phyloP scores from a whole-genome alignment of 2,329 filamentous ascomycete genomes.

The Ploettnerulaceae sp. region DNA sequence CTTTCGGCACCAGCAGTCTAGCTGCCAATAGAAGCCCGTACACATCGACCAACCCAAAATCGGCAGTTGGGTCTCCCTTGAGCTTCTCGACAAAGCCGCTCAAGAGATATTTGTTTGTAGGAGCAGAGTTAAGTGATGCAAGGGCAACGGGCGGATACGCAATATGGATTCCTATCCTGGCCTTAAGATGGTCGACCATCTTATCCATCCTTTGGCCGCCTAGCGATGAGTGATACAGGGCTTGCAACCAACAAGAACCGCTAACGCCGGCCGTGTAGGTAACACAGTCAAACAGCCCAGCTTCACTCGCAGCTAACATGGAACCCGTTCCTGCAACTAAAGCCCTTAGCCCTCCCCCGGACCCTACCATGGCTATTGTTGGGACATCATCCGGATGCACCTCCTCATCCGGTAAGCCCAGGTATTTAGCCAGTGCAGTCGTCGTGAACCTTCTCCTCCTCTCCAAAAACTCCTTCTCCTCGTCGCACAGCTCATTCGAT shows the following conservation, averaged over 20 bases:
- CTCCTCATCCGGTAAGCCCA: slow-evolving; percentile 70
- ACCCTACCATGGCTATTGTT: slow-evolving; percentile 88
- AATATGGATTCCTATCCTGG: slow-evolving; percentile 80
- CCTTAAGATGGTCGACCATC: slow-evolving; percentile 81
- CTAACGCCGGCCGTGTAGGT: slow-evolving; percentile 96
- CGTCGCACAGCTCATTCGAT: slow-evolving; percentile 72
- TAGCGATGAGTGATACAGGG: slow-evolving; percentile 79
- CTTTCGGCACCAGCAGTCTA: slow-evolving; percentile 78
- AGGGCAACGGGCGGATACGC: slow-evolving; percentile 86
- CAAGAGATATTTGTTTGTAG: slow-evolving; percentile 88
- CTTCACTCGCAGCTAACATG: slow-evolving; percentile 75
- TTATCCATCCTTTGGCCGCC: slow-evolving; percentile 60
- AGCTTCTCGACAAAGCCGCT: slow-evolving; percentile 88
- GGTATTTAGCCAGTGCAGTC: slow-evolving; percentile 74
- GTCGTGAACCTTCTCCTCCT: slow-evolving; percentile 65
- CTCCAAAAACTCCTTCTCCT: slow-evolving; percentile 71
- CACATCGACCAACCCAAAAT: slow-evolving; percentile 87
- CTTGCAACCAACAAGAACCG: slow-evolving; percentile 92
- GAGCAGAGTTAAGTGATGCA: slow-evolving; percentile 74
- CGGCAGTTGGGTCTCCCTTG: slow-evolving; percentile 71
- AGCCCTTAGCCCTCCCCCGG: slow-evolving; percentile 83
- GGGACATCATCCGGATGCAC: slow-evolving; percentile 93
- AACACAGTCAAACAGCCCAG: slow-evolving; percentile 86
- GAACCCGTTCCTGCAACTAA: slow-evolving; percentile 88
- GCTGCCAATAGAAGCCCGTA: slow-evolving; percentile 85